A percentile compares a stretch with the other conserved stretches of the same genome.
These are phyloP conservation scores for Aspergillus unguis DNA, from an alignment of 2,329 filamentous ascomycete species.

Conservation along the genomic window DNA sequence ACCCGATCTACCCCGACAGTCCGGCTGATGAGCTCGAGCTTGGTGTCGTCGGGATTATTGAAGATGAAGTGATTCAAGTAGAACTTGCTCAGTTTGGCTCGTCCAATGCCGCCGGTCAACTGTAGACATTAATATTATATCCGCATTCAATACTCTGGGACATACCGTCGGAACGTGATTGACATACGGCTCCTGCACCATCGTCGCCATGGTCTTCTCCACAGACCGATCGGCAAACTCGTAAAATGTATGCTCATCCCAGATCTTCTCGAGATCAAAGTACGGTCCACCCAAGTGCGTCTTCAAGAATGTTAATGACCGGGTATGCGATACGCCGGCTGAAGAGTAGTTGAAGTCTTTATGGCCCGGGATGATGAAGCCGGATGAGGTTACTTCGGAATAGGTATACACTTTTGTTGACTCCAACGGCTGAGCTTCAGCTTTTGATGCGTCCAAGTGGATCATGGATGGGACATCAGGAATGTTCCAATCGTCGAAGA, in stretches of 20 bases:
- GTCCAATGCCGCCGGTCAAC: constrained; percentile 64
- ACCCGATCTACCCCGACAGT: constrained; percentile 70
- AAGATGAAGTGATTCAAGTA: constrained; percentile 74
- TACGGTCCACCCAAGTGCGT: constrained; percentile 59
- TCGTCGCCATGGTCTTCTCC: constrained; percentile 73
- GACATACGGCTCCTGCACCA: constrained; percentile 76
- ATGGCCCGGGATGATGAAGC: constrained; percentile 52
- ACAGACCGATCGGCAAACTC: constrained; percentile 69
- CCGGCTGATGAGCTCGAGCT: constrained; percentile 66
- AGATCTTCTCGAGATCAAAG: constrained; percentile 73
- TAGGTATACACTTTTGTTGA: constrained; percentile 39
- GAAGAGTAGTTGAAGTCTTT: constrained; percentile 51
- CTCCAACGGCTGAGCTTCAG: neutral
- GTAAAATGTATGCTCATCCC: constrained; percentile 72
- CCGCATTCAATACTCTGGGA: neutral
- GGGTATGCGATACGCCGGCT: constrained; percentile 63
- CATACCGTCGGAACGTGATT: constrained; percentile 70
- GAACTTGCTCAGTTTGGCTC: constrained; percentile 60
- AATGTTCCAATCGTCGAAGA: constrained; percentile 20
- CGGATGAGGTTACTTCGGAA: constrained; percentile 40
- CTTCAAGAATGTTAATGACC: constrained; percentile 64
- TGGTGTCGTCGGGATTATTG: constrained; percentile 65
- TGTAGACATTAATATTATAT: neutral
- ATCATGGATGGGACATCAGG: constrained; percentile 11
- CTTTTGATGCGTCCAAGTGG: constrained; percentile 14